These are phyloP conservation scores for Xylaria sp. DNA, from an alignment of 2,329 filamentous ascomycete genomes.

Conservation along the genomic window DNA sequence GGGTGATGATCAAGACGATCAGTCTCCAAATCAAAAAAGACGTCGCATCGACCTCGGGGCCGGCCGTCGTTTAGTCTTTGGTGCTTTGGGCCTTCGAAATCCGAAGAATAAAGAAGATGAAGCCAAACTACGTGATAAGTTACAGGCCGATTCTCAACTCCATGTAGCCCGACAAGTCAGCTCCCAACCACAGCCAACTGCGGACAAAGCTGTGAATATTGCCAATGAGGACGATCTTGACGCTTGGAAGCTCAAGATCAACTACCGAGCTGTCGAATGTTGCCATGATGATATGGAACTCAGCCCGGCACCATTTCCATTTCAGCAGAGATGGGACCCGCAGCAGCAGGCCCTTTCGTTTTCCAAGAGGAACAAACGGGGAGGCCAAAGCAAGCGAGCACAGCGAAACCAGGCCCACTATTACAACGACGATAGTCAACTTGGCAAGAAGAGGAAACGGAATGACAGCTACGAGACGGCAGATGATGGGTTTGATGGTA, in stretches of 20 bases:
- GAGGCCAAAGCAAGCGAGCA: slow-evolving; percentile 61
- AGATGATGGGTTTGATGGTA: slow-evolving; percentile 46
- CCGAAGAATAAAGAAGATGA: slow-evolving; percentile 77
- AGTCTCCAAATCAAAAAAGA: slow-evolving; percentile 45
- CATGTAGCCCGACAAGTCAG: slow-evolving; percentile 51
- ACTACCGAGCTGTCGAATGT: slow-evolving; percentile 84
- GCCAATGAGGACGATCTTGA: slow-evolving; percentile 61
- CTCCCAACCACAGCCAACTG: slow-evolving; percentile 30
- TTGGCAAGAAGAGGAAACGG: slow-evolving; percentile 62
- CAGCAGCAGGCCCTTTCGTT: slow-evolving; percentile 67
- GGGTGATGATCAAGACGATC: slow-evolving; percentile 29
- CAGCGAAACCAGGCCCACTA: slow-evolving; percentile 55
- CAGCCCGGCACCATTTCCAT: slow-evolving; percentile 86
- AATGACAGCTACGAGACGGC: slow-evolving; percentile 52
- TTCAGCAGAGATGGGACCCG: slow-evolving; percentile 87
- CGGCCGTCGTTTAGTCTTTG: slow-evolving; percentile 75
- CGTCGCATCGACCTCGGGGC: slow-evolving; percentile 63
- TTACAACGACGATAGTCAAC: slow-evolving; percentile 50
- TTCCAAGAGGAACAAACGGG: slow-evolving; percentile 53
- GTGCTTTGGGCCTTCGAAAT: slow-evolving; percentile 74
- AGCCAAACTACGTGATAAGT: slow-evolving; percentile 66
- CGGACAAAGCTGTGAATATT: slow-evolving; percentile 39
- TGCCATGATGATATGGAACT: slow-evolving; percentile 74
- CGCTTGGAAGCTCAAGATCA: slow-evolving; percentile 79
- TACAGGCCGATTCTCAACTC: slow-evolving; percentile 65